Evolutionary conservation across 2,329 filamentous ascomycete genomes (phyloP).

Genomic region (Thelonectria discophora): DNA sequence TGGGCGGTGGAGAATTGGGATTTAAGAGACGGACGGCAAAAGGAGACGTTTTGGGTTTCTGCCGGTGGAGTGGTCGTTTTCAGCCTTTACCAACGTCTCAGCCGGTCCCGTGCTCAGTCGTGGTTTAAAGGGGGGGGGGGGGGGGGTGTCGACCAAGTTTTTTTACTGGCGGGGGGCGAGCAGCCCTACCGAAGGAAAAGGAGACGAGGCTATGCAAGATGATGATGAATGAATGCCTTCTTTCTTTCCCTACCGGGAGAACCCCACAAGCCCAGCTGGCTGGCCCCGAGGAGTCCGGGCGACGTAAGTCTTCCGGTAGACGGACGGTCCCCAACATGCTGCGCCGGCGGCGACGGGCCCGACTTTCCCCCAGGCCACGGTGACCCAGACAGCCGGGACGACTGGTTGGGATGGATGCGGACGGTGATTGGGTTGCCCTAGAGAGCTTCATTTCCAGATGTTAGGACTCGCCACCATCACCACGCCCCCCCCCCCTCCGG

Average conservation of each 20-base stretch:
- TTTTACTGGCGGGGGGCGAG: background rate
- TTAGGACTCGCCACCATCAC: constrained; percentile 10
- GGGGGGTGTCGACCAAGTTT: background rate
- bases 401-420: background rate
- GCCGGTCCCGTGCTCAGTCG: background rate
- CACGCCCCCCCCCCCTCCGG: background rate
- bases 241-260: background rate
- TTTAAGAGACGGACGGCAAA: background rate
- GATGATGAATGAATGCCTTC: constrained; percentile 7
- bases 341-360: constrained; percentile 4
- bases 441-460: constrained; percentile 16
- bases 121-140: background rate
- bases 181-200: constrained; percentile 17
- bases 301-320: constrained; percentile 8
- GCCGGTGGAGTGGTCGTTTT: background rate
- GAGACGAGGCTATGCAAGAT: constrained; percentile 19
- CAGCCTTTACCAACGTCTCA: constrained; percentile 1
- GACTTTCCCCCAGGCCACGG: constrained; percentile 11
- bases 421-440: background rate
- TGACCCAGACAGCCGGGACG: constrained; percentile 24
- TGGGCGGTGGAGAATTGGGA: constrained; percentile 5
- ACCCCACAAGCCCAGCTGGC: constrained; percentile 8
- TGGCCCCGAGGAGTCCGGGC: constrained; percentile 3
- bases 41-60: background rate
- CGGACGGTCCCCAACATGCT: constrained; percentile 18